Percentiles rank a stretch among this genome's conserved stretches.
These are phyloP conservation scores for Rhizopus arrhizus DNA, from an alignment of 371 early-diverging fungal genomes.

Conservation along the genomic window DNA sequence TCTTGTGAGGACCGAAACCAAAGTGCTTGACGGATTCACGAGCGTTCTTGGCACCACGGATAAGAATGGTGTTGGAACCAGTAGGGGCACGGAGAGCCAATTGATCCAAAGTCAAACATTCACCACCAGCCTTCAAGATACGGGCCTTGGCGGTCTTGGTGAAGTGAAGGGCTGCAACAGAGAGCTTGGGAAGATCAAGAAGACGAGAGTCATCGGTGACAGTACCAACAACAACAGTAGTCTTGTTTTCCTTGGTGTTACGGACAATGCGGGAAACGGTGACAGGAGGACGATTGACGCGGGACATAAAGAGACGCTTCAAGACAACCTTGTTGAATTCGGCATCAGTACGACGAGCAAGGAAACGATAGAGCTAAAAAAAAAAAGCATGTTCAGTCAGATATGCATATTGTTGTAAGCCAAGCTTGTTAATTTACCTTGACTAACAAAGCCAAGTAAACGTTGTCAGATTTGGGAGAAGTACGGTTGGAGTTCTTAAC, in stretches of 20 bases:
- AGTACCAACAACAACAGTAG: constrained; percentile 87
- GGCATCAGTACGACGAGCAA: constrained; percentile 96
- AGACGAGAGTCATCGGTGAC: constrained; percentile 93
- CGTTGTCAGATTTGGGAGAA: constrained; percentile 89
- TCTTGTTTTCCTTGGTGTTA: constrained; percentile 69
- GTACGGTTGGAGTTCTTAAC: constrained; percentile 85
- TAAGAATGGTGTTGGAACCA: constrained; percentile 87
- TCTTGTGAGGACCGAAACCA: constrained; percentile 74
- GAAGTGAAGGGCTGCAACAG: constrained; percentile 89
- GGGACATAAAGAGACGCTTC: constrained; percentile 96
- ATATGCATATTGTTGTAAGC: no score
- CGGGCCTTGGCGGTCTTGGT: constrained; percentile 91
- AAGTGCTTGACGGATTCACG: constrained; percentile 97
- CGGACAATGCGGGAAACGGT: constrained; percentile 72
- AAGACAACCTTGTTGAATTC: constrained; percentile 96
- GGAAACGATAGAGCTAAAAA: constrained; percentile 90
- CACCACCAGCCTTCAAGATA: constrained; percentile 95
- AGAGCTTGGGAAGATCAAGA: constrained; percentile 87
- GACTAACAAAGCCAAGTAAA: constrained; percentile 93
- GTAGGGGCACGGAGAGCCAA: constrained; percentile 93
- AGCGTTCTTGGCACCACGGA: constrained; percentile 74
- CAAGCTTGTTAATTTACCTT: constrained; percentile 54
- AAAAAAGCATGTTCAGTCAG: constrained; percentile 7
- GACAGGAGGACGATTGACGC: constrained; percentile 88
- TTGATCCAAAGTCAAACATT: constrained; percentile 94